These are phyloP conservation scores for Cyathus olla DNA, from an alignment of 1,284 basidiomycete genomes.

Conservation along the genomic window DNA sequence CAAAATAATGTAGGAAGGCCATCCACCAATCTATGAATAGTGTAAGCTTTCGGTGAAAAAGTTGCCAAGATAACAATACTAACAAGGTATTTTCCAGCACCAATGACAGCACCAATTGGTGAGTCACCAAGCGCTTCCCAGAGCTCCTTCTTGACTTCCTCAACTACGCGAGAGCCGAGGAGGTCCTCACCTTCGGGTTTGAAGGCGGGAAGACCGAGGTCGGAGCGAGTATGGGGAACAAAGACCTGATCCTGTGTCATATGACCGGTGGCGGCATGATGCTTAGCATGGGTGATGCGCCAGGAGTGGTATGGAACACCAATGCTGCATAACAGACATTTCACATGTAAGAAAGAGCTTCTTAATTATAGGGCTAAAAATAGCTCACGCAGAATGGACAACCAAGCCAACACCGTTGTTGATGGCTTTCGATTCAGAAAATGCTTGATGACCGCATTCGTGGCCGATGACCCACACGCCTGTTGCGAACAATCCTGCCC, in stretches of 20 bases:
- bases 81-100: conserved; percentile 79
- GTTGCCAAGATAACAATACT: conserved; percentile 28
- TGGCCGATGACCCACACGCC: conserved; percentile 96
- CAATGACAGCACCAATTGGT: conserved; percentile 83
- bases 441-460: conserved; percentile 96
- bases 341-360: conserved; percentile 21
- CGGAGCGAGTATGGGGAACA: conserved; percentile 90
- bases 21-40: conserved; percentile 74
- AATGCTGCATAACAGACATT: conserved; percentile 61
- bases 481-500: conserved; percentile 89
- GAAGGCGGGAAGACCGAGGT: conserved; percentile 73
- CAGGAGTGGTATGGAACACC: conserved; percentile 99
- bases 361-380: conserved; percentile 16
- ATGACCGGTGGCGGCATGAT: conserved; percentile 96
- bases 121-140: conserved; percentile 94
- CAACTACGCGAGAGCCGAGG: conserved; percentile 75
- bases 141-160: conserved; percentile 83
- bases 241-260: conserved; percentile 98
- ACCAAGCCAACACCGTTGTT: conserved; percentile 97
- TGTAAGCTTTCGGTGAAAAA: conserved; percentile 4
- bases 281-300: conserved; percentile 97
- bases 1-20: conserved; percentile 87
- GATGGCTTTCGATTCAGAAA: conserved; percentile 93
- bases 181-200: conserved; percentile 78
- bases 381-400: conserved; percentile 87